Conservation (phyloP, 441 rosid genomes). For the Brassica balearica region DNA sequence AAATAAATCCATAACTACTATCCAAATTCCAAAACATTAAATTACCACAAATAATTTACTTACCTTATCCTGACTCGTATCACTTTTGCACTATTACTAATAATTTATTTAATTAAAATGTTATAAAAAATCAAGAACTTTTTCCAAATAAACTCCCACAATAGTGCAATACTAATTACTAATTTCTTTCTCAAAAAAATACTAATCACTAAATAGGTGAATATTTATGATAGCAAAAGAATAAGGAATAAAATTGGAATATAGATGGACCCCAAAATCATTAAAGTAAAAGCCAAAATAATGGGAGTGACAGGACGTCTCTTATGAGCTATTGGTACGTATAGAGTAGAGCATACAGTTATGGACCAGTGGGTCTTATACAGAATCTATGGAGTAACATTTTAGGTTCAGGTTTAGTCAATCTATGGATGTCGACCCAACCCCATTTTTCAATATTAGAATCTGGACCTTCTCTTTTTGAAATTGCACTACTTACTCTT, state of each 20-base stretch:
- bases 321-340: conserved; percentile 38
- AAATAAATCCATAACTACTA: not conserved
- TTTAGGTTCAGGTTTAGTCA: conserved; percentile 13
- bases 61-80: not conserved
- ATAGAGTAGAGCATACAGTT: conserved; percentile 36
- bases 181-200: no score
- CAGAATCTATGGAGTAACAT: conserved; percentile 37
- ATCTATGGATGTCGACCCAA: conserved; percentile 25
- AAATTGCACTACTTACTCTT: not conserved
- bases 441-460: not conserved
- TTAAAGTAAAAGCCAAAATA: conserved; percentile 41
- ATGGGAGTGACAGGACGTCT: conserved; percentile 44
- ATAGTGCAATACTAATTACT: not conserved
- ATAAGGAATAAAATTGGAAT: conserved; percentile 16
- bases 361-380: conserved; percentile 42
- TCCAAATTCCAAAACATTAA: not conserved
- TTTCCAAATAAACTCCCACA: conserved; percentile 2
- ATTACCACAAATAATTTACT: not conserved
- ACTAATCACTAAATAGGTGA: not conserved
- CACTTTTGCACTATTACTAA: not conserved
- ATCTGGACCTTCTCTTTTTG: conserved; percentile 5
- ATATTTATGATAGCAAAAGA: not conserved
- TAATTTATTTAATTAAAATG: not conserved
- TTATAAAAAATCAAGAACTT: not conserved
- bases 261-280: conserved; percentile 37